These are phyloP conservation scores for Cucumis melo DNA, from an alignment of 306 rosid genomes.

Conservation along the genomic window DNA sequence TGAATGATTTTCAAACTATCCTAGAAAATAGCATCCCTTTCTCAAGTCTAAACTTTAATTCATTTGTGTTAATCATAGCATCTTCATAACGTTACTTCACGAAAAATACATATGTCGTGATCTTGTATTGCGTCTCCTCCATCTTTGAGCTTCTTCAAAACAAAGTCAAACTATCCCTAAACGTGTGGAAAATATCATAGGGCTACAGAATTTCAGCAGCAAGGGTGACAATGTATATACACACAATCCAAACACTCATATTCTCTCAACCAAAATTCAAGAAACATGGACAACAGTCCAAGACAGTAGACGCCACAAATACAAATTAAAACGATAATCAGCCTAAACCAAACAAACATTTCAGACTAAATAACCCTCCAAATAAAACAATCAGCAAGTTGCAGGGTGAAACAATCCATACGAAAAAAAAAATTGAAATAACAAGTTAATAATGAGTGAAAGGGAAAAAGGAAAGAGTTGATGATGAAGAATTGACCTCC, in stretches of 20 bases:
- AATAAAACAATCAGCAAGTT: background rate
- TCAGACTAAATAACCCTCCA: background rate
- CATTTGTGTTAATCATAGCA: background rate
- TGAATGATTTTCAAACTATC: too few relatives aligned
- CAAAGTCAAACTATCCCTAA: background rate
- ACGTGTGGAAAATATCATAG: background rate
- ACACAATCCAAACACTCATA: too few relatives aligned
- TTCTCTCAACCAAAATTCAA: background rate
- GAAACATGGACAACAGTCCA: background rate
- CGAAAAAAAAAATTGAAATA: background rate
- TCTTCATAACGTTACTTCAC: background rate
- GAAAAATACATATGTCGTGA: background rate
- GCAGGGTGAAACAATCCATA: background rate
- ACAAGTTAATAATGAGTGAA: background rate
- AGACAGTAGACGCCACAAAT: background rate
- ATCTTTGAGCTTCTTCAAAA: background rate
- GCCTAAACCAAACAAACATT: too few relatives aligned
- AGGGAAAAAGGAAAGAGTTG: background rate
- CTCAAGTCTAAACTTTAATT: background rate
- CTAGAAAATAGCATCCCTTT: too few relatives aligned
- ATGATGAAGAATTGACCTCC: slow-evolving; percentile 34
- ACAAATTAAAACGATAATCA: background rate
- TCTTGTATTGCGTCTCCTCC: background rate
- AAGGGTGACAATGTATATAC: too few relatives aligned
- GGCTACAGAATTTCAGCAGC: background rate